Evolutionary conservation across 2,329 filamentous ascomycete genomes (phyloP).

Genomic region (Ophioceras dolichostomum): DNA sequence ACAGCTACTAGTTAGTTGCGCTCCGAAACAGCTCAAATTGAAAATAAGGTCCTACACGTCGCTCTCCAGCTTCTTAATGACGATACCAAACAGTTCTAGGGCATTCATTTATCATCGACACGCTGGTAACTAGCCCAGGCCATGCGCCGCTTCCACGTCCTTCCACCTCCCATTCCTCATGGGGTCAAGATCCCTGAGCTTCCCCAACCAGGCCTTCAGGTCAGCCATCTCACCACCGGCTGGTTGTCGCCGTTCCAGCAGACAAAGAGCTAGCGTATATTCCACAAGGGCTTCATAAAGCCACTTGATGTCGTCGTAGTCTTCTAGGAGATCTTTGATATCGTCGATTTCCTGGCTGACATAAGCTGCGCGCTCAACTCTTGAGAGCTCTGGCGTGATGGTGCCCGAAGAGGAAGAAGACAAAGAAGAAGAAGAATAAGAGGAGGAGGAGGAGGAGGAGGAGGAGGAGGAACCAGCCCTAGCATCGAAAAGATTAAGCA

Average conservation of each 20-base stretch:
- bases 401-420: too few relatives aligned
- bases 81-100: too few relatives aligned
- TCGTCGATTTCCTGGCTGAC: conserved; percentile 60
- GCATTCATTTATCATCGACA: too few relatives aligned
- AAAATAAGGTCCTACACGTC: too few relatives aligned
- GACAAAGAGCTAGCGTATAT: conserved; percentile 49
- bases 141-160: conserved; percentile 43
- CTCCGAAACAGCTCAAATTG: too few relatives aligned
- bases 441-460: too few relatives aligned
- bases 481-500: conserved; percentile 54
- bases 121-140: conserved; percentile 5
- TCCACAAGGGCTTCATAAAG: conserved; percentile 79
- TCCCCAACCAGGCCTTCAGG: conserved; percentile 45
- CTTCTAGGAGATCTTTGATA: conserved; percentile 52
- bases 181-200: conserved; percentile 59
- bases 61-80: too few relatives aligned
- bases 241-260: conserved; percentile 33
- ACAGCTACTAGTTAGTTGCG: too few relatives aligned
- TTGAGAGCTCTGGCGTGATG: conserved; percentile 52
- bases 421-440: too few relatives aligned
- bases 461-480: too few relatives aligned
- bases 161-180: conserved; percentile 64
- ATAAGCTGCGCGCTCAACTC: conserved; percentile 51
- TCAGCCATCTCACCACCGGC: conserved; percentile 27
- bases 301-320: conserved; percentile 57